phyloP scores from a whole-genome alignment of 805 yeast genomes.

The Ogataea corticis region DNA sequence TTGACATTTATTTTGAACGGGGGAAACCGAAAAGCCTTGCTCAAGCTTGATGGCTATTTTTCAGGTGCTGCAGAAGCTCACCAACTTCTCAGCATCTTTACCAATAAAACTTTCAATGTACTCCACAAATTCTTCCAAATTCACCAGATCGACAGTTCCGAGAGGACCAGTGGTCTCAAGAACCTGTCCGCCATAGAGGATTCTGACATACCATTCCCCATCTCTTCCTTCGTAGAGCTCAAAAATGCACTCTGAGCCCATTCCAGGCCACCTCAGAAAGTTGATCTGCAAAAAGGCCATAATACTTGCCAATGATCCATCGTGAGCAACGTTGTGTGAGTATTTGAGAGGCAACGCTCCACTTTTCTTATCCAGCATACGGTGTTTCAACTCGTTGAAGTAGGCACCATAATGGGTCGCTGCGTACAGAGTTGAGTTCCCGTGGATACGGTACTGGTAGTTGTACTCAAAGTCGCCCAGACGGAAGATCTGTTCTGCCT shows the following conservation, averaged over 20 bases:
- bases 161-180: constrained; percentile 21
- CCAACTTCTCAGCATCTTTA: constrained; percentile 13
- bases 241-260: constrained; percentile 45
- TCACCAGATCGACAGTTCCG: constrained; percentile 21
- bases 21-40: too few species aligned
- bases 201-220: constrained; percentile 34
- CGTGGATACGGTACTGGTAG: constrained; percentile 36
- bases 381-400: constrained; percentile 37
- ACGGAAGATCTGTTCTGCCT: constrained; percentile 41
- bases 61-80: constrained; percentile 11
- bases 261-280: constrained; percentile 46
- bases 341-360: constrained; percentile 34
- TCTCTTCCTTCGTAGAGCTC: constrained; percentile 37
- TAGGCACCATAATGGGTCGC: constrained; percentile 38
- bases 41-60: too few species aligned
- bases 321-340: constrained; percentile 45
- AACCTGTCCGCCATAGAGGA: constrained; percentile 36
- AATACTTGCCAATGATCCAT: constrained; percentile 38
- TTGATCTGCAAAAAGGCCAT: constrained; percentile 38
- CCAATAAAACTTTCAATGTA: constrained; percentile 25
- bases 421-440: constrained; percentile 38
- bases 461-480: constrained; percentile 47
- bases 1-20: too few species aligned
- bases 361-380: constrained; percentile 29
- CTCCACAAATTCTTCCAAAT: constrained; percentile 12